phyloP scores from a whole-genome alignment of 192 early-diverging fungal genomes.

The Coemansia umbellata region DNA sequence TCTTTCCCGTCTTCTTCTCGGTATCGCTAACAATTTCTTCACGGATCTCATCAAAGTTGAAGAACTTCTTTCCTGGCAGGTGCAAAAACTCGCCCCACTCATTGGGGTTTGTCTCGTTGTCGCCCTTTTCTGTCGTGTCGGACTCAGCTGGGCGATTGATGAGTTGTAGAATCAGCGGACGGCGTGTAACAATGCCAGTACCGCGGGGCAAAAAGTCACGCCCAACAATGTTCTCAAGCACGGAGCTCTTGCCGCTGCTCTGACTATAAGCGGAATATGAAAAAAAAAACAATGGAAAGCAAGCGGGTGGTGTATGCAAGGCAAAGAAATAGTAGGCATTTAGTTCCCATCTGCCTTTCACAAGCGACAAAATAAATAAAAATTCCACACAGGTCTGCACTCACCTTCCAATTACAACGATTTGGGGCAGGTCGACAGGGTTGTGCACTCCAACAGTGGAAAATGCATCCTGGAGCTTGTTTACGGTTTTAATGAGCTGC shows the following conservation, averaged over 20 bases:
- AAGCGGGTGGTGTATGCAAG: too few species aligned
- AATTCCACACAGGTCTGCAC: too few species aligned
- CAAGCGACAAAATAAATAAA: too few species aligned
- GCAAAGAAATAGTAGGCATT: too few species aligned
- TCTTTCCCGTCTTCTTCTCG: slow-evolving; percentile 79
- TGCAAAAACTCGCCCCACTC: slow-evolving; percentile 99
- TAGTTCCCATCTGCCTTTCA: too few species aligned
- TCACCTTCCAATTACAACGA: slow-evolving; percentile 74
- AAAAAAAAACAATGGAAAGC: too few species aligned
- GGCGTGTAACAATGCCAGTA: slow-evolving; percentile 94
- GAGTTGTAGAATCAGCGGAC: slow-evolving; percentile 93
- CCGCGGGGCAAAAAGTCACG: slow-evolving; percentile 98
- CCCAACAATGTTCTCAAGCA: slow-evolving; percentile 99
- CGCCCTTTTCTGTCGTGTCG: slow-evolving; percentile 12
- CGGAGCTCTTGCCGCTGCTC: slow-evolving; percentile 92
- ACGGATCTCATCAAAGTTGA: slow-evolving; percentile 94
- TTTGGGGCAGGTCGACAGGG: slow-evolving; percentile 85
- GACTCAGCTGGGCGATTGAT: slow-evolving; percentile 79
- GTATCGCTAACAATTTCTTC: slow-evolving; percentile 94
- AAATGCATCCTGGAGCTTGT: slow-evolving; percentile 87
- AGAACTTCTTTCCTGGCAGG: slow-evolving; percentile 94
- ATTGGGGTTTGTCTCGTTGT: slow-evolving; percentile 60
- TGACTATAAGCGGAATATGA: too few species aligned
- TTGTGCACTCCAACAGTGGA: slow-evolving; percentile 85
- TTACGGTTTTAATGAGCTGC: slow-evolving; percentile 64